Evolutionary conservation across 768 basidiomycete species (phyloP).

Genomic region (Lepiota brunneoincarnata): DNA sequence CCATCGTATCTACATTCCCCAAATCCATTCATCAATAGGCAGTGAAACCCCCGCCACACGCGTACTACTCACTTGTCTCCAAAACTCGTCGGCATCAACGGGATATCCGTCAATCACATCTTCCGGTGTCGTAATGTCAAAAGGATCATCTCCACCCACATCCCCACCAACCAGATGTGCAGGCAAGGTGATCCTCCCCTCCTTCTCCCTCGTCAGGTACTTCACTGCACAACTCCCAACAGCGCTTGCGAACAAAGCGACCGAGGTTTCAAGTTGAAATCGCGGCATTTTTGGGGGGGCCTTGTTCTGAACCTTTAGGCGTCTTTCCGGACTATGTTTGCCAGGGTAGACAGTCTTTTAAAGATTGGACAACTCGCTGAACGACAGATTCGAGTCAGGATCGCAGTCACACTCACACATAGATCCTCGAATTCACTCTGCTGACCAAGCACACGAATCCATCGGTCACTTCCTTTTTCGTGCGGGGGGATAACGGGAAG

Average conservation of each 20-base stretch:
- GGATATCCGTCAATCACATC: slow-evolving; percentile 42
- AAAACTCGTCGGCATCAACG: slow-evolving; percentile 29
- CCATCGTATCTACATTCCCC: slow-evolving; percentile 46
- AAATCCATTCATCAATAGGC: not conserved
- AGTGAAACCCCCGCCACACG: too few species aligned
- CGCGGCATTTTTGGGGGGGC: slow-evolving; percentile 44
- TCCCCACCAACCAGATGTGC: slow-evolving; percentile 6
- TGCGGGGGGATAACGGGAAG: too few species aligned
- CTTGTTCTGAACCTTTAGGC: too few species aligned
- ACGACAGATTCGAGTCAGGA: too few species aligned
- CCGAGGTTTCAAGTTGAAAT: slow-evolving; percentile 56
- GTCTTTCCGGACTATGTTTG: too few species aligned
- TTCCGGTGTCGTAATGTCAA: slow-evolving; percentile 61
- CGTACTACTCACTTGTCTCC: slow-evolving; percentile 37
- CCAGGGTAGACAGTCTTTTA: too few species aligned
- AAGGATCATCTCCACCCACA: slow-evolving; percentile 21
- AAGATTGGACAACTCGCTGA: too few species aligned
- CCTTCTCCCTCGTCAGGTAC: slow-evolving; percentile 35
- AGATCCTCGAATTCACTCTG: too few species aligned
- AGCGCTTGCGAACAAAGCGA: slow-evolving; percentile 40
- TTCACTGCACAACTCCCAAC: slow-evolving; percentile 43
- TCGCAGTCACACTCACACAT: too few species aligned
- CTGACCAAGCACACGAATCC: too few species aligned
- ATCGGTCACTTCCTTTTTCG: too few species aligned
- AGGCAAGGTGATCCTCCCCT: slow-evolving; percentile 42